Evolutionary conservation across 345 rosid genomes (phyloP).

Genomic region (Euphorbia tirucalli): DNA sequence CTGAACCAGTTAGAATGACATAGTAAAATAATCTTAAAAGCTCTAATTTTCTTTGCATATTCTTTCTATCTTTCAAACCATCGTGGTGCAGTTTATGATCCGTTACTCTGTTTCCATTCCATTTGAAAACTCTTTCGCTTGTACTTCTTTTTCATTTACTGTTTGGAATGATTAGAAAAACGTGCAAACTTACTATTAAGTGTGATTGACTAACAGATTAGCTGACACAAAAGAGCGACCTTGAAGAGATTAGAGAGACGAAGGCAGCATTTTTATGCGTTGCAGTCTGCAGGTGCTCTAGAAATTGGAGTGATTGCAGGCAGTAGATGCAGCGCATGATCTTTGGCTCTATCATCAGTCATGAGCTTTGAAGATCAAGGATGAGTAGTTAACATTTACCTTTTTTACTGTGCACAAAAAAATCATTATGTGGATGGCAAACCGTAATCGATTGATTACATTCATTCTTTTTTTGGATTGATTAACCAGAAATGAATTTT

Average conservation of each 20-base stretch:
- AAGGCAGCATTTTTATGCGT: slow-evolving; percentile 1
- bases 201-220: slow-evolving; percentile 41
- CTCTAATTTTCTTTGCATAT: slow-evolving; percentile 1
- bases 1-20: neutral
- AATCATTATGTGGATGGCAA: neutral
- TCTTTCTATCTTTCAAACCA: neutral
- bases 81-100: neutral
- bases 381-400: neutral
- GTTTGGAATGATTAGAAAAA: neutral
- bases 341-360: neutral
- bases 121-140: neutral
- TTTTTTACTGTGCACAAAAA: neutral
- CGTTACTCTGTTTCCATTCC: neutral
- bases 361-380: neutral
- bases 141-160: neutral
- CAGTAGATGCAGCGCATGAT: neutral
- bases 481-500: neutral
- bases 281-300: too few relatives aligned
- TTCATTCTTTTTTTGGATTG: slow-evolving; percentile 2
- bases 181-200: slow-evolving; percentile 9
- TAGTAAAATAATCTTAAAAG: neutral
- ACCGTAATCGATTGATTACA: neutral
- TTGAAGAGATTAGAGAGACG: slow-evolving; percentile 25
- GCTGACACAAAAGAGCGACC: slow-evolving; percentile 57
- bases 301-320: too few relatives aligned